A percentile compares a stretch with the other conserved stretches of the same genome.
These are phyloP conservation scores for Phlebiopsis flavidoalba DNA, from an alignment of 768 basidiomycete species.

Conservation along the genomic window DNA sequence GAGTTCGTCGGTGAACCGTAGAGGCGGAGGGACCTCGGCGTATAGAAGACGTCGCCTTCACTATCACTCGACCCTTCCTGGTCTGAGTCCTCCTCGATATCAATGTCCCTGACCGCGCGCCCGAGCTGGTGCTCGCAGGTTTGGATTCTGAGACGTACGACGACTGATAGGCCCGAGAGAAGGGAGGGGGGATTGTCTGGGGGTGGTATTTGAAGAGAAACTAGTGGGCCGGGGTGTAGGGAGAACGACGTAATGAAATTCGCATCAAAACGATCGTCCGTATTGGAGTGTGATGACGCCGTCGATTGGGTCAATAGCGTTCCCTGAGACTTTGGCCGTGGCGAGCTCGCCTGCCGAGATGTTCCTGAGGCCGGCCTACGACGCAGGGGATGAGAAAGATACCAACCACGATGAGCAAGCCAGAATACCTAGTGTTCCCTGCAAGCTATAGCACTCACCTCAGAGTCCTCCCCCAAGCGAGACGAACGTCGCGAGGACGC, in stretches of 20 bases:
- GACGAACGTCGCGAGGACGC: conserved; percentile 1
- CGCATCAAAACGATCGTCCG: conserved; percentile 5
- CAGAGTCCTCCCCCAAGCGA: conserved; percentile 1
- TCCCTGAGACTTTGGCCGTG: conserved; percentile 7
- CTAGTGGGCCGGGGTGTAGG: conserved; percentile 10
- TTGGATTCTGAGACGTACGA: conserved; percentile 1
- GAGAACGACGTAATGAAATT: conserved; percentile 2
- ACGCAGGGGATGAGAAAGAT: neutral
- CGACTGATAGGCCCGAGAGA: conserved; percentile 10
- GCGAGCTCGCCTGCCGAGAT: neutral
- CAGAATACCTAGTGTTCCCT: conserved; percentile 1
- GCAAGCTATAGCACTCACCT: conserved; percentile 7
- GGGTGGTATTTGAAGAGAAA: conserved; percentile 7
- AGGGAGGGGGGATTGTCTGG: conserved; percentile 9
- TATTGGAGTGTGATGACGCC: conserved; percentile 9
- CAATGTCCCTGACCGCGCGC: conserved; percentile 10
- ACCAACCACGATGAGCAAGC: conserved; percentile 3
- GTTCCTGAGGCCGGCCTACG: neutral
- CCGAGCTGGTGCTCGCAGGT: neutral
- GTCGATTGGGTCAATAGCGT: conserved; percentile 9
- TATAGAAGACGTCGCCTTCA: conserved; percentile 56
- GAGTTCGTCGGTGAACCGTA: conserved; percentile 47
- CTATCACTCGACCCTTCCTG: conserved; percentile 25
- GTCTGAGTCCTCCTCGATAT: conserved; percentile 15
- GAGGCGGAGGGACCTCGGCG: conserved; percentile 35